Base-by-base conservation (phyloP, 1,139 yeast genomes). In the Pichia sp. region DNA sequence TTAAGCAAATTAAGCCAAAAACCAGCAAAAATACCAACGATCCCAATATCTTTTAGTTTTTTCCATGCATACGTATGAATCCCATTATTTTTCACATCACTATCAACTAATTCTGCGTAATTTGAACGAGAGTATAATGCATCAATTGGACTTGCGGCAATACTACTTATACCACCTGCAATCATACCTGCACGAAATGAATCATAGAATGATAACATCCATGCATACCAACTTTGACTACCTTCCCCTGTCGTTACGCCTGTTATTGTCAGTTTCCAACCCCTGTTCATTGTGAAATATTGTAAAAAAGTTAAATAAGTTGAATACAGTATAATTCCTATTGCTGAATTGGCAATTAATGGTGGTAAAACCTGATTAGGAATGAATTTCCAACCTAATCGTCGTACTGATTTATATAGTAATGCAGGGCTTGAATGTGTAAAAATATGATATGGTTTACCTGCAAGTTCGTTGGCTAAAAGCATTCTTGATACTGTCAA, bases 111-210 rank as follows among this genome's bases (percentile, higher is more conserved):
- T 56, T 87, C 96, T 5, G 84, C 76, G 1, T 88, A 84, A 2
- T 82, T 74, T 61, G 89, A 86, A 57, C 97, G 73, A 1, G 95
- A 80, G 59, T 85, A 86, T 7, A 90, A 81, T 7, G 97, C 96
- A 66, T 90, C 97, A 3, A 90, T 76, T 0, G 97, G 97, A 2
- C 97, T 95, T 1, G 96, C 96, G 1, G 89, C 92, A n/a, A 87
- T 68, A 25, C 95, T 85, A 59, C 92, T 96, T 11, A 81, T 79
- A 0, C 83, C 79, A 1, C 97, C 97, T 0, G 97, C 97, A 0
- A 86, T 58, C 51, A 83, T 81, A 0, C 97, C 97, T 0, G 96
- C 88, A 47, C 78, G 66, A 70, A 88, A 79, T 0, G 94, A 81
- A 47, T 62, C 62, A 27, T 54, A 58, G 39, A 53, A 52, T 0